Evolutionary conservation across 2,329 filamentous ascomycete species (phyloP), one percentile per base, ranked within the genome.

Genomic region (Bipolaris oryzae): DNA sequence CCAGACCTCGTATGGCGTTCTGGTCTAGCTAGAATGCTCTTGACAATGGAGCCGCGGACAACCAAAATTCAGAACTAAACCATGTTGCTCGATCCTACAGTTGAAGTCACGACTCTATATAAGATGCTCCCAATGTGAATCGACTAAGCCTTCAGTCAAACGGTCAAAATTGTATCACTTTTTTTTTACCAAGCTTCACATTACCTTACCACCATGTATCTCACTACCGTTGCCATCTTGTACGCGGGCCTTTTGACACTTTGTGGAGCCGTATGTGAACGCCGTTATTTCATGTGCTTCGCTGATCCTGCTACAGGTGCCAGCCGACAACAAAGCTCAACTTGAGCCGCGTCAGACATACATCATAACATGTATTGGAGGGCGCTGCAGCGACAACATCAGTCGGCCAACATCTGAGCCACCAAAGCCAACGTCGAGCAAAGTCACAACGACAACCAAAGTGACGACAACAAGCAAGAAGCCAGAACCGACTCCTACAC

Each of bases 291-390:
- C 35, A 31, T 51, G 10, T 23, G 11, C 23, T 33, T 20, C 2
- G 45, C 52, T 55, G 28, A 62, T 21, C 16, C 5, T 13, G 0
- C 1, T 15, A 28, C 2, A 69, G 70, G 64, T 52, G 15, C 70
- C 66, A 45, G 66, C 61, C 23, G 57, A 65, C 10, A 51, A 61
- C 20, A 25, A 55, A 6, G 18, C 31, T 2, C 51, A 62, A 9
- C 48, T 68, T 0, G 66, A 64, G 20, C 60, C 61, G n/a, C 66
- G 66, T 5, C 69, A 72, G 55, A 71, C 68, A 11, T 72, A 58
- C 45, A 68, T 65, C 3, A 67, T 70, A 9, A 72, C 69, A 16
- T 72, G 70, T 44, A 62, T 70, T n/a, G 66, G 66, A 7, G 46
- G 49, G 0, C 37, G 16, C 3, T 64, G 62, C 48, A 50, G 54